Conservation (phyloP, 306 rosid genomes). For the Prunus kanzakura region DNA sequence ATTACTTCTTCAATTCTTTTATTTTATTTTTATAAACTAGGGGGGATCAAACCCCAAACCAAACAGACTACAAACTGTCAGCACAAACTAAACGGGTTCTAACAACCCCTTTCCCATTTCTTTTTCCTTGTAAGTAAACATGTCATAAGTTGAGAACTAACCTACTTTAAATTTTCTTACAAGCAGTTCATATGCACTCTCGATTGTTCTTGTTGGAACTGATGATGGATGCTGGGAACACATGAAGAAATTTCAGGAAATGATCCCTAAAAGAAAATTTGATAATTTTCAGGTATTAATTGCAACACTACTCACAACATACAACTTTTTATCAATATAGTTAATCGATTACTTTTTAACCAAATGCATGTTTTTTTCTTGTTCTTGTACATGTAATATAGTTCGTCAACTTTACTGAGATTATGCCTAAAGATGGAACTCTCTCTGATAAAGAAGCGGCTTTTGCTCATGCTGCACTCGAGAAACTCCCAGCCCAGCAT, state of each 20-base stretch:
- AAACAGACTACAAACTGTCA: too few relatives aligned
- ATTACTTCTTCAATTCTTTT: too few relatives aligned
- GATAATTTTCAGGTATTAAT: conserved; percentile 74
- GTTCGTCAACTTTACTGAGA: conserved; percentile 74
- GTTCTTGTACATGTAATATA: neutral
- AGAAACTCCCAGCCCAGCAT: conserved; percentile 81
- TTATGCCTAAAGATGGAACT: conserved; percentile 37
- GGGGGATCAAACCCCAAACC: too few relatives aligned
- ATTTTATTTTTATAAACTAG: too few relatives aligned
- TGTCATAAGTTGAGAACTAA: too few relatives aligned
- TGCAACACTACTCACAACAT: neutral
- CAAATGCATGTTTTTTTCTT: neutral
- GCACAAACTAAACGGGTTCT: too few relatives aligned
- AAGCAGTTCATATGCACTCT: conserved; percentile 60
- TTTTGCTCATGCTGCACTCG: conserved; percentile 75
- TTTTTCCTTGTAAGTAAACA: too few relatives aligned
- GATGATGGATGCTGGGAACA: conserved; percentile 93
- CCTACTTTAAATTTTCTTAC: conserved; percentile 2
- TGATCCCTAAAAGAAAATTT: conserved; percentile 61
- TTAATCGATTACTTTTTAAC: neutral
- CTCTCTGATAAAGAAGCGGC: conserved; percentile 63
- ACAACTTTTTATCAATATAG: too few relatives aligned
- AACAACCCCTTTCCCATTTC: too few relatives aligned
- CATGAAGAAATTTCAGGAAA: conserved; percentile 78
- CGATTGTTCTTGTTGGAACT: conserved; percentile 75